Percentiles rank a stretch among this genome's conserved stretches.
phyloP scores from a whole-genome alignment of 345 rosid species.

The Aquilaria malaccensis region DNA sequence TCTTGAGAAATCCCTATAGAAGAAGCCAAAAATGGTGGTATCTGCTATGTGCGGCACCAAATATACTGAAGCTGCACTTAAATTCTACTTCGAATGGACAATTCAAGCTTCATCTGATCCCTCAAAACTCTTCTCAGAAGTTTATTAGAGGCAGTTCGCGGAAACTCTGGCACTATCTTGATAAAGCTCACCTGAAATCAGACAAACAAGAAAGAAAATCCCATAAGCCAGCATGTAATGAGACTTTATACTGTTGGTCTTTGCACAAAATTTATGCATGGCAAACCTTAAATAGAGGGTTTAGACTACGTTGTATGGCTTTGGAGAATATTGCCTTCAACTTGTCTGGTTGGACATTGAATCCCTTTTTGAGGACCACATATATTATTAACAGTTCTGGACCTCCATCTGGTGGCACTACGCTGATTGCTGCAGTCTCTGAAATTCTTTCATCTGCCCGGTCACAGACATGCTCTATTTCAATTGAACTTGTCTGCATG shows the following conservation, averaged over 20 bases:
- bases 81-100: constrained; percentile 37
- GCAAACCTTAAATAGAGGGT: constrained; percentile 82
- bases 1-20: too few species aligned
- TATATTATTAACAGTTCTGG: constrained; percentile 63
- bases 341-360: constrained; percentile 26
- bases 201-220: not conserved
- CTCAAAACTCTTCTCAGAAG: constrained; percentile 67
- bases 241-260: too few species aligned
- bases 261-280: not conserved
- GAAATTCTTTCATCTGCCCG: constrained; percentile 59
- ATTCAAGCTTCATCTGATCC: constrained; percentile 50
- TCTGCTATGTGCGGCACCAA: not conserved
- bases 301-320: constrained; percentile 65
- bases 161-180: constrained; percentile 59
- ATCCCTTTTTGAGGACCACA: constrained; percentile 58
- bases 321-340: constrained; percentile 49
- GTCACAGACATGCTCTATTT: constrained; percentile 79
- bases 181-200: constrained; percentile 61
- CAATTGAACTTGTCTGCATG: constrained; percentile 79
- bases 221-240: not conserved
- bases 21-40: too few species aligned
- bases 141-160: constrained; percentile 84
- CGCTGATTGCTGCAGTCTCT: constrained; percentile 75
- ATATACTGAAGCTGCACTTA: constrained; percentile 15
- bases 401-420: constrained; percentile 55